Conservation (phyloP, 2,329 filamentous ascomycete species). For the Ophiostoma populinum region DNA sequence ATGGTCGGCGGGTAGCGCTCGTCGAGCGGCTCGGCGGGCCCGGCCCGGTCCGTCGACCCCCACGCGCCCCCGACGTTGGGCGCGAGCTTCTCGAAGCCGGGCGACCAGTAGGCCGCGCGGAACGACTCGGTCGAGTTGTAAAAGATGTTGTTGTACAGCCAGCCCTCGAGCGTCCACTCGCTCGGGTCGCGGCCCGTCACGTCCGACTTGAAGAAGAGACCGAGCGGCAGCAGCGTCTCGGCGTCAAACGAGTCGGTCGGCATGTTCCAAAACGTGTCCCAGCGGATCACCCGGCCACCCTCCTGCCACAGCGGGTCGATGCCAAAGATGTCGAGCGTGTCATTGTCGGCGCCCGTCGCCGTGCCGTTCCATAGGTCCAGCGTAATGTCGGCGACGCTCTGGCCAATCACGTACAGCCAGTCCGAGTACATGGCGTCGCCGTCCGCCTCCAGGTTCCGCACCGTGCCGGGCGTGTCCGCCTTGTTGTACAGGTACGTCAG, state of each 20-base stretch:
- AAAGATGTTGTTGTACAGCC: slow-evolving; percentile 36
- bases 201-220: slow-evolving; percentile 26
- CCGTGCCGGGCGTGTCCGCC: slow-evolving; percentile 21
- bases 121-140: slow-evolving; percentile 33
- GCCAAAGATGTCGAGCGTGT: slow-evolving; percentile 23
- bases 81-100: slow-evolving; percentile 27
- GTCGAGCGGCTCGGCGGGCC: slow-evolving; percentile 20
- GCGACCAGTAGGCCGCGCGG: slow-evolving; percentile 23
- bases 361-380: slow-evolving; percentile 26
- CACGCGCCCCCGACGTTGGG: slow-evolving; percentile 30
- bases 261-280: slow-evolving; percentile 27
- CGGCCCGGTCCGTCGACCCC: slow-evolving; percentile 24
- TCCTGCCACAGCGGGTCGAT: slow-evolving; percentile 26
- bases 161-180: slow-evolving; percentile 32
- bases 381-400: slow-evolving; percentile 23
- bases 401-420: slow-evolving; percentile 21
- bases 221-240: slow-evolving; percentile 26
- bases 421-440: slow-evolving; percentile 14
- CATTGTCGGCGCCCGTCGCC: slow-evolving; percentile 21
- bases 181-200: slow-evolving; percentile 31
- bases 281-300: slow-evolving; percentile 24
- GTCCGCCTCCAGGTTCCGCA: slow-evolving; percentile 24
- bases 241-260: slow-evolving; percentile 23
- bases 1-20: slow-evolving; percentile 20
- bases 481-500: slow-evolving; percentile 26